Evolutionary conservation across 2,329 filamentous ascomycete genomes (phyloP), one percentile per base, ranked within the genome.

Genomic region (Chaetomiaceae sp.): DNA sequence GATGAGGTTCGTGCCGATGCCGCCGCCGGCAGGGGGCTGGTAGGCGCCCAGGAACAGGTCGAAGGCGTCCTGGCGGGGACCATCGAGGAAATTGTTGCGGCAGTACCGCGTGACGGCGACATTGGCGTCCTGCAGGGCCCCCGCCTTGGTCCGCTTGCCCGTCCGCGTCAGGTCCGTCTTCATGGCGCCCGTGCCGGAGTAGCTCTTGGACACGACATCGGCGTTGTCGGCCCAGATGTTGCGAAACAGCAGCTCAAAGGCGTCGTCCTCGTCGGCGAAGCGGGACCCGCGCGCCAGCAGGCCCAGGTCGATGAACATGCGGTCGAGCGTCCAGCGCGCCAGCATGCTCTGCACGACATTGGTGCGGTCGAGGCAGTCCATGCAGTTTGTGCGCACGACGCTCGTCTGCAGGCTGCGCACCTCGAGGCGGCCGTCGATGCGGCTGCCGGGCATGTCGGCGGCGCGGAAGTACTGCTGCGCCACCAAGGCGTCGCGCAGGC

Each of bases 201-300:
- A 99, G 0, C 90, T 86, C 62, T 83, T 87, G 17, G 91, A 95
- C 31, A 99, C 91, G 22, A 95, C 87, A 69, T 99, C 94, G 52
- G 95, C 94, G 65, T 99, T 99, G 72, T 99, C 94, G 27, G 94
- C 94, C 94, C 94, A 99, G 15, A 97, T 79, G 71, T 97, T 97
- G 61, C 94, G 89, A 82, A 97, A 99, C 54, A 97, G 75, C 63
- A 87, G 78, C 70, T 96, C 91, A 68, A 99, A 99, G 1, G 79
- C 82, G 12, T 80, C 75, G 65, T 96, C 90, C 63, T 91, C 88
- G 54, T 79, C 75, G 38, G 85, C 84, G 62, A 94, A 91, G 20
- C 80, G 84, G 64, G 92, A 83, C 51, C 91, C 91, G 23, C 83
- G 81, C 48, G 81, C 72, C 63, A 97, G 81, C 47, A 96, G 75